These are phyloP conservation scores for Kodamaea leandrae DNA, from an alignment of 805 yeast genomes.

Conservation along the genomic window DNA sequence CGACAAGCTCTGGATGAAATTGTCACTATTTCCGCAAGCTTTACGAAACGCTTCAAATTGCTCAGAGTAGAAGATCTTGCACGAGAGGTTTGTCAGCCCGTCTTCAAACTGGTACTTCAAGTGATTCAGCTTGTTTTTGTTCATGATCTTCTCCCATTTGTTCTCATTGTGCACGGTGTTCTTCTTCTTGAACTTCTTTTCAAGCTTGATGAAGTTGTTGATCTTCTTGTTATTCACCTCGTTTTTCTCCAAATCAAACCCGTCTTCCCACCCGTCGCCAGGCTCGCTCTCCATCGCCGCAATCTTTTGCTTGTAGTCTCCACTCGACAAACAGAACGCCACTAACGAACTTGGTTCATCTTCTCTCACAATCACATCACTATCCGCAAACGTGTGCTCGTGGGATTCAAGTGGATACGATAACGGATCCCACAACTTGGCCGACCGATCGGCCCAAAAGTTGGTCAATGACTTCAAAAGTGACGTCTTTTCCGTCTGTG, in stretches of 20 bases:
- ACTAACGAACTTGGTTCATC: slow-evolving; percentile 95
- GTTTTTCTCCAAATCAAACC: slow-evolving; percentile 24
- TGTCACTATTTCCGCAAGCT: slow-evolving; percentile 73
- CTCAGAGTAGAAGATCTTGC: slow-evolving; percentile 93
- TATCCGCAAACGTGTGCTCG: slow-evolving; percentile 92
- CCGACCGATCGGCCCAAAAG: slow-evolving; percentile 97
- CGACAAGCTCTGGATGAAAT: slow-evolving; percentile 83
- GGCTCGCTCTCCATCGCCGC: slow-evolving; percentile 31
- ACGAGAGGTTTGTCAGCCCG: slow-evolving; percentile 73
- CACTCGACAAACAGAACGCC: slow-evolving; percentile 85
- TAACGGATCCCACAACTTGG: slow-evolving; percentile 91
- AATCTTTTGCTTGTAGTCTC: slow-evolving; percentile 73
- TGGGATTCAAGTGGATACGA: slow-evolving; percentile 75
- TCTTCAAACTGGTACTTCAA: slow-evolving; percentile 89
- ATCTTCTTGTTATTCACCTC: slow-evolving; percentile 33
- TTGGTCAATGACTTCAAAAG: slow-evolving; percentile 78
- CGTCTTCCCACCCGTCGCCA: slow-evolving; percentile 13
- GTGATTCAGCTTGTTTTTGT: slow-evolving; percentile 83
- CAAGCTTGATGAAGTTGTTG: slow-evolving; percentile 38
- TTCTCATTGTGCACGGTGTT: slow-evolving; percentile 23
- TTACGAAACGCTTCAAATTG: slow-evolving; percentile 93
- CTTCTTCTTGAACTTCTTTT: slow-evolving; percentile 38
- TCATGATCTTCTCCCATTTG: slow-evolving; percentile 64
- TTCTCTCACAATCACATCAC: slow-evolving; percentile 89
- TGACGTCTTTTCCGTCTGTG: slow-evolving; percentile 65